Conservation (phyloP, 1,139 yeast genomes). For the Blastobotrys arbuscula region DNA sequence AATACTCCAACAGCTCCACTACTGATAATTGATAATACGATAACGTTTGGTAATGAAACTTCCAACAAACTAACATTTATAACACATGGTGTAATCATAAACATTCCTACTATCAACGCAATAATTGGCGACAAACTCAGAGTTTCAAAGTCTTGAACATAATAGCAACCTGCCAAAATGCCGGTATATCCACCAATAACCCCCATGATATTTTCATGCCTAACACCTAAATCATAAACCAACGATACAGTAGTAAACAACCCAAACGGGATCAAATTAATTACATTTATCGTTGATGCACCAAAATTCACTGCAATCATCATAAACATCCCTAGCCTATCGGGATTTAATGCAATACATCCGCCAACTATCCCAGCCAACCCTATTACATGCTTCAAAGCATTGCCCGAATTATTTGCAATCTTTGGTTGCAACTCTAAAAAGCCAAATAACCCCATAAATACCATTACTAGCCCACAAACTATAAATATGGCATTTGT, state of each 20-base stretch:
- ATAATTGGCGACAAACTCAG: not conserved
- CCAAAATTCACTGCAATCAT: slow-evolving; percentile 24
- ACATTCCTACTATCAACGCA: not conserved
- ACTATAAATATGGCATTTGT: slow-evolving; percentile 22
- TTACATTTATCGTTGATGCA: slow-evolving; percentile 10
- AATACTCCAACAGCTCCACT: slow-evolving; percentile 35
- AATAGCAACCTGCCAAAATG: slow-evolving; percentile 18
- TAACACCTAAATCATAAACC: slow-evolving; percentile 19
- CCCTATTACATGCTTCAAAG: slow-evolving; percentile 21
- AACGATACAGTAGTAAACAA: slow-evolving; percentile 16
- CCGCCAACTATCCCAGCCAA: slow-evolving; percentile 21
- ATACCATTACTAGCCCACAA: slow-evolving; percentile 24
- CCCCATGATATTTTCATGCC: not conserved
- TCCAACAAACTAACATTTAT: slow-evolving; percentile 8
- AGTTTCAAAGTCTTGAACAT: slow-evolving; percentile 13
- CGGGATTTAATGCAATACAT: slow-evolving; percentile 24
- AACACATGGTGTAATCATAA: slow-evolving; percentile 12
- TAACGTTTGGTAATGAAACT: slow-evolving; percentile 13
- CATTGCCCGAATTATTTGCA: slow-evolving; percentile 13
- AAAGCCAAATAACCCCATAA: slow-evolving; percentile 24
- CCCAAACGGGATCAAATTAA: slow-evolving; percentile 15
- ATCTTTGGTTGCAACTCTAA: slow-evolving; percentile 17
- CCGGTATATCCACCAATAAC: slow-evolving; percentile 20
- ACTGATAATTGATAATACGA: slow-evolving; percentile 28
- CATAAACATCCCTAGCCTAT: slow-evolving; percentile 22